A percentile compares a stretch with the other conserved stretches of the same genome.
Evolutionary conservation across 768 basidiomycete species (phyloP).

Genomic region (Hortiboletus campestris): DNA sequence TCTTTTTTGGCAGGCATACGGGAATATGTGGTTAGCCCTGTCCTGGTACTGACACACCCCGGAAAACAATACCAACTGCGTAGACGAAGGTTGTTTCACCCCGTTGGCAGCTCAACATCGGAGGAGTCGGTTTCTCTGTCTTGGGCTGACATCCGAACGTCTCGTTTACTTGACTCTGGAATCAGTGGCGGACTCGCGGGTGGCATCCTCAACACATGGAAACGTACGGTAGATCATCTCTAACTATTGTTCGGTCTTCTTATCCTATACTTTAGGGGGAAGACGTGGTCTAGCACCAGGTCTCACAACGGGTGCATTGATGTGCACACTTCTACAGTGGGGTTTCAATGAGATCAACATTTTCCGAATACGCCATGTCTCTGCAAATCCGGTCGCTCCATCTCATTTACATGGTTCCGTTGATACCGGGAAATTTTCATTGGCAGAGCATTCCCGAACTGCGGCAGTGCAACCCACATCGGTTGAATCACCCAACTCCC

Average conservation of each 20-base stretch:
- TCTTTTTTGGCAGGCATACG: conserved; percentile 52
- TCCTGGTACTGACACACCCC: conserved; percentile 45
- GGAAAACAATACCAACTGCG: conserved; percentile 47
- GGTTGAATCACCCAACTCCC: neutral
- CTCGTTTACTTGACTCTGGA: conserved; percentile 67
- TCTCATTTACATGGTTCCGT: neutral
- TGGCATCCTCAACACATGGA: conserved; percentile 54
- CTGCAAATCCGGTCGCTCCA: conserved; percentile 23
- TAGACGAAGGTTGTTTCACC: conserved; percentile 32
- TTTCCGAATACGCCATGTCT: conserved; percentile 56
- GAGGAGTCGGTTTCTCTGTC: conserved; percentile 26
- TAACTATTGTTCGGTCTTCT: neutral
- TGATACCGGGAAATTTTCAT: neutral
- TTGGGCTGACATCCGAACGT: conserved; percentile 54
- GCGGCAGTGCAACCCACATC: conserved; percentile 16
- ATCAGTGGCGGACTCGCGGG: conserved; percentile 71
- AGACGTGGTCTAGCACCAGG: conserved; percentile 55
- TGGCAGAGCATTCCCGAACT: neutral
- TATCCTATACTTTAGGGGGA: conserved; percentile 49
- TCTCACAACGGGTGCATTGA: conserved; percentile 53
- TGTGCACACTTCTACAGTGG: conserved; percentile 64
- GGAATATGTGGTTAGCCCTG: conserved; percentile 72
- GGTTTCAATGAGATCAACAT: conserved; percentile 68
- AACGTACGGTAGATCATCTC: conserved; percentile 41
- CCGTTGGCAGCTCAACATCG: conserved; percentile 18